These are phyloP conservation scores for Rhodotorula mucilaginosa DNA, from an alignment of 1,284 basidiomycete genomes.

Conservation along the genomic window DNA sequence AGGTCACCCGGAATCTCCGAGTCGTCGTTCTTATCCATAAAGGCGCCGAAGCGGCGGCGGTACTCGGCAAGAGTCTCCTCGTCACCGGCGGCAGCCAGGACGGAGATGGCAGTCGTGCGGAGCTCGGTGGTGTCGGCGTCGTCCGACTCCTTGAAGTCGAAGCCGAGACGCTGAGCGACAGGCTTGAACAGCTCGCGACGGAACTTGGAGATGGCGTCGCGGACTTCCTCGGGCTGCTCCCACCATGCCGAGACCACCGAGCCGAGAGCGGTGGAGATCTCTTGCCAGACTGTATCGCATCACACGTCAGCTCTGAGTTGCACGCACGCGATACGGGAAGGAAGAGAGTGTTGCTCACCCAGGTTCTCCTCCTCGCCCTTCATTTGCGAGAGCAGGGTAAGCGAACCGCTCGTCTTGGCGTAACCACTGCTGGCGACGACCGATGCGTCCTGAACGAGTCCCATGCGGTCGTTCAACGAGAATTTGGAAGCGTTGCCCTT, in stretches of 20 bases:
- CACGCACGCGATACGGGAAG: conserved; percentile 59
- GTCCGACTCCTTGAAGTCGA: conserved; percentile 68
- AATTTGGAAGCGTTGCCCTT: conserved; percentile 61
- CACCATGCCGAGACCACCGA: conserved; percentile 73
- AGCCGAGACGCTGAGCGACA: conserved; percentile 73
- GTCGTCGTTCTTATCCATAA: conserved; percentile 75
- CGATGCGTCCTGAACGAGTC: conserved; percentile 36
- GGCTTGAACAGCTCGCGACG: conserved; percentile 63
- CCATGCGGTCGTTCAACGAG: conserved; percentile 64
- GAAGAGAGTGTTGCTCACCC: conserved; percentile 45
- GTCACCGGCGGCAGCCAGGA: conserved; percentile 59
- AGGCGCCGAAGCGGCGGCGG: conserved; percentile 64
- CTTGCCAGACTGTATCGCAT: conserved; percentile 59
- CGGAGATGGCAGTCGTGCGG: conserved; percentile 63
- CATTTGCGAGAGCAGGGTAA: conserved; percentile 43
- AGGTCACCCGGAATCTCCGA: conserved; percentile 70
- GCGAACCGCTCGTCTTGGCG: conserved; percentile 49
- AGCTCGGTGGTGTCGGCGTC: conserved; percentile 70
- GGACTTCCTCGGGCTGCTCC: conserved; percentile 67
- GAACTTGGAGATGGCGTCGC: conserved; percentile 58
- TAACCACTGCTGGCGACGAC: conserved; percentile 50
- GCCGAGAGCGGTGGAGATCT: conserved; percentile 60
- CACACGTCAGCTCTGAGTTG: no score
- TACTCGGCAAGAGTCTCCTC: conserved; percentile 58
- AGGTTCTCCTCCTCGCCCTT: conserved; percentile 51